phyloP scores from a whole-genome alignment of 495 filamentous ascomycete species.

The Ascodesmis nigricans region DNA sequence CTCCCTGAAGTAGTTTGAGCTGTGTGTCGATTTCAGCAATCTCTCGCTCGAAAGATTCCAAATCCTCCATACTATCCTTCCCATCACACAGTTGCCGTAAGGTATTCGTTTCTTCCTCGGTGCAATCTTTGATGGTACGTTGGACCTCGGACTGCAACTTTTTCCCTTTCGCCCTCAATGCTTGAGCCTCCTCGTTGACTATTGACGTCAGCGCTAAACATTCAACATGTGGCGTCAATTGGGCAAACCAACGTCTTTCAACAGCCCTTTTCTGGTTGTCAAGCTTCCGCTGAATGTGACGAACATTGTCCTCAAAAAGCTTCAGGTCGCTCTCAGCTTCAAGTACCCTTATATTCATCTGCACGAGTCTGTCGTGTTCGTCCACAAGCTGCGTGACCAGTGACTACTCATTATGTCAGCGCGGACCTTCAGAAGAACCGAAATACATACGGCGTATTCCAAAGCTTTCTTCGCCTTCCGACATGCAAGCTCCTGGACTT shows the following conservation, averaged over 20 bases:
- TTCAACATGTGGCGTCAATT: no score
- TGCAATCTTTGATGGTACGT: no score
- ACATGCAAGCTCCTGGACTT: conserved; percentile 36
- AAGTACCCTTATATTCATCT: conserved; percentile 42
- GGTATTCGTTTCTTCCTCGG: no score
- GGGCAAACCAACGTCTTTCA: no score
- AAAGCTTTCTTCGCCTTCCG: conserved; percentile 42
- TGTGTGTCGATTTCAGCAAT: no score
- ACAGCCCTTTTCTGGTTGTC: conserved; percentile 27
- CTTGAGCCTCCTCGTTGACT: no score
- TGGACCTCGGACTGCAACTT: no score
- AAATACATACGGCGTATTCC: conserved; percentile 35
- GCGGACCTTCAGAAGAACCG: conserved; percentile 1
- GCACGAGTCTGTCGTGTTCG: conserved; percentile 39
- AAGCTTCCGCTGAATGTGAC: conserved; percentile 32
- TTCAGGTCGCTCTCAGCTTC: conserved; percentile 65
- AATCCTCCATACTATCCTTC: no score
- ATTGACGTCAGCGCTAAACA: no score
- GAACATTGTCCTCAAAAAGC: conserved; percentile 38
- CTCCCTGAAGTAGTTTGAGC: conserved; percentile 61
- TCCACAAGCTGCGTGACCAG: conserved; percentile 11
- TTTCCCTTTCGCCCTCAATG: no score
- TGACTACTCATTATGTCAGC: conserved; percentile 8
- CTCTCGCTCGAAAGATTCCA: conserved; percentile 57
- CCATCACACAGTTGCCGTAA: no score